Evolutionary conservation across 257 asterid genomes (phyloP).

Genomic region (Capsicum rhomboideum): DNA sequence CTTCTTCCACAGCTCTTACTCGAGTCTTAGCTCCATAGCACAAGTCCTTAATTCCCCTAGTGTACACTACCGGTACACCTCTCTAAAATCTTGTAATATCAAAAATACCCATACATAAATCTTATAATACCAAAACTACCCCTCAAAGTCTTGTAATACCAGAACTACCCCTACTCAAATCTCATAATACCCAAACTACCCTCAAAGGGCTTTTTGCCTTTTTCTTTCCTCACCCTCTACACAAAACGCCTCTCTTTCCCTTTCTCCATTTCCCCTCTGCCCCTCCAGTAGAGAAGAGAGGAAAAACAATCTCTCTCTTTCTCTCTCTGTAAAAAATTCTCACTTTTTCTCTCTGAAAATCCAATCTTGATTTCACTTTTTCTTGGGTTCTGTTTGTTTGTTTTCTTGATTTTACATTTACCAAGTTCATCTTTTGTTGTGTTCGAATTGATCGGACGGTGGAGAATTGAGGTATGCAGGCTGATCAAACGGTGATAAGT

Average conservation of each 20-base stretch:
- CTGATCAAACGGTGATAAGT: conserved; percentile 42
- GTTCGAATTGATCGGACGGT: conserved; percentile 16
- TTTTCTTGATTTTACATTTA: neutral
- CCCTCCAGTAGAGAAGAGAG: conserved; percentile 44
- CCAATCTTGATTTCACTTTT: neutral
- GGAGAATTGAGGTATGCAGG: conserved; percentile 35
- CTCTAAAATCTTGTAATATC: neutral
- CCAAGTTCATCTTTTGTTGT: no score
- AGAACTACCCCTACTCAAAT: no score
- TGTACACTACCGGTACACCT: no score
- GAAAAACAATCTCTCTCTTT: conserved; percentile 9
- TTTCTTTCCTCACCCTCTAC: neutral
- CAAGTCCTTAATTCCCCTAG: no score
- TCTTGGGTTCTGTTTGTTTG: neutral
- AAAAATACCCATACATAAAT: neutral
- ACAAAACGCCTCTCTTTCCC: neutral
- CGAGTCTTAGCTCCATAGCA: no score
- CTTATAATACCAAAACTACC: neutral
- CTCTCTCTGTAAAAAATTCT: conserved; percentile 1
- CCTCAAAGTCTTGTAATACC: no score
- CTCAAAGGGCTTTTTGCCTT: neutral
- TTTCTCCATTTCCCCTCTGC: conserved; percentile 8
- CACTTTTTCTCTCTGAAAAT: conserved; percentile 2
- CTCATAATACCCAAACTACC: neutral
- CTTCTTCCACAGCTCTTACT: no score